Evolutionary conservation across 75 land plant species (phyloP), one percentile per base, ranked within the genome.

Genomic region (Larix kaempferi): DNA sequence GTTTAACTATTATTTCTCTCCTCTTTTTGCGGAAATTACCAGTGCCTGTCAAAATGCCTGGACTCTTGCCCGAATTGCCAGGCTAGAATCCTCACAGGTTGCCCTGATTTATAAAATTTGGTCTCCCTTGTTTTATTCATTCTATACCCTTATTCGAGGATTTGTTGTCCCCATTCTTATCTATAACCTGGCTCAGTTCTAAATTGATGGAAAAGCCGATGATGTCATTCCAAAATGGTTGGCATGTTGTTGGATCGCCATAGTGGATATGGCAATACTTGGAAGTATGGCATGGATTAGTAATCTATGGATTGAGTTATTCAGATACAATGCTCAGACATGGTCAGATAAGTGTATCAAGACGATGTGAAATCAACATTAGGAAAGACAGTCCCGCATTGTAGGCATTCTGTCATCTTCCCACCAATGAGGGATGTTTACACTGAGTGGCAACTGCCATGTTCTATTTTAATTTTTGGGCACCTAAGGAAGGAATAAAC

Each of bases 21-120:
- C 81, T 93, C 17, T 76, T 87, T 10, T 80, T 88, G 98, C 92
- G 1, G 93, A 95, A 76, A 77, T 85, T 27, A 93, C 98, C 33
- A 93, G 93, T 71, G 73, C 78, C 2, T 82, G 86, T 74, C 98
- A 95, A 84, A 95, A 92, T 78, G 65, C 83, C 11, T 95, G 98
- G 96, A 91, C 98, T 3, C 82, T 95, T 17, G 83, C 91, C 11
- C 74, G 85, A 4, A 26, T 81, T 66, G 74, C 88, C 22, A 82
- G 76, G 35, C 78, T 21, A 8, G 86, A 84, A 11, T 71, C 80
- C 15, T 79, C 79, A 0, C 41, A 26, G 8, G 88, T 89, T 19
- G 79, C 78, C 0, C 74, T 75, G 33, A 55, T 93, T 55, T 80
- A 86, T 26, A 80, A 77, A 17, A 69, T 52, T 25, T 60, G 91